Evolutionary conservation across 202 grass and related monocot genomes (phyloP).

Genomic region (Tripidium arundinaceum): DNA sequence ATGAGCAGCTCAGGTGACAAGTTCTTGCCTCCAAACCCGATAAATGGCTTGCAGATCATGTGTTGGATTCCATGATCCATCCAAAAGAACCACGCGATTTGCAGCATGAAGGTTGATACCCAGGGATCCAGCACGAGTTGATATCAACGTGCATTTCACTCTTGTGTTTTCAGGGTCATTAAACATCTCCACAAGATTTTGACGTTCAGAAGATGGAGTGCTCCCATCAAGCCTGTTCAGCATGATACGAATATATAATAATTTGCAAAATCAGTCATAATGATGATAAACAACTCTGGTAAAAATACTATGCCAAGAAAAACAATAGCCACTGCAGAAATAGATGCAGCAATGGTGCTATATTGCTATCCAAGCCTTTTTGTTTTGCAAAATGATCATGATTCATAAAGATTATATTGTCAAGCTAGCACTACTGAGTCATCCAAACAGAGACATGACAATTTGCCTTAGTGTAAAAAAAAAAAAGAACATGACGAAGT

Average conservation of each 20-base stretch:
- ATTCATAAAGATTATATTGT: background rate
- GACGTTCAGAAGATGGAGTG: conserved; percentile 77
- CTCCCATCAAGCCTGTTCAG: conserved; percentile 89
- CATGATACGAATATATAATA: conserved; percentile 16
- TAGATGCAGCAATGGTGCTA: background rate
- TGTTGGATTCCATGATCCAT: conserved; percentile 99
- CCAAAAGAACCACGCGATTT: conserved; percentile 89
- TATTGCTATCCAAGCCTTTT: background rate
- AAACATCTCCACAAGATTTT: conserved; percentile 94
- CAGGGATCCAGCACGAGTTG: conserved; percentile 96
- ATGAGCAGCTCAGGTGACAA: conserved; percentile 17
- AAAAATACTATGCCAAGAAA: background rate
- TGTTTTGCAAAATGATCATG: background rate
- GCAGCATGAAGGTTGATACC: conserved; percentile 97
- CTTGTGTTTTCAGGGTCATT: conserved; percentile 74
- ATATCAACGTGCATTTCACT: conserved; percentile 94
- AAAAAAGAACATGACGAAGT: background rate
- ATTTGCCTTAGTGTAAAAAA: background rate
- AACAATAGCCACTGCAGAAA: background rate
- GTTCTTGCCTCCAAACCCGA: conserved; percentile 91
- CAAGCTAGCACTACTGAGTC: background rate
- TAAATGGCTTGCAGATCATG: conserved; percentile 98
- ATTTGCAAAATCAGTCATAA: conserved; percentile 13
- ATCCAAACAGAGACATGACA: background rate
- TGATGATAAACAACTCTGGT: conserved; percentile 4